These are phyloP conservation scores for Metarhizium album DNA, from an alignment of 2,329 filamentous ascomycete genomes.

Conservation along the genomic window DNA sequence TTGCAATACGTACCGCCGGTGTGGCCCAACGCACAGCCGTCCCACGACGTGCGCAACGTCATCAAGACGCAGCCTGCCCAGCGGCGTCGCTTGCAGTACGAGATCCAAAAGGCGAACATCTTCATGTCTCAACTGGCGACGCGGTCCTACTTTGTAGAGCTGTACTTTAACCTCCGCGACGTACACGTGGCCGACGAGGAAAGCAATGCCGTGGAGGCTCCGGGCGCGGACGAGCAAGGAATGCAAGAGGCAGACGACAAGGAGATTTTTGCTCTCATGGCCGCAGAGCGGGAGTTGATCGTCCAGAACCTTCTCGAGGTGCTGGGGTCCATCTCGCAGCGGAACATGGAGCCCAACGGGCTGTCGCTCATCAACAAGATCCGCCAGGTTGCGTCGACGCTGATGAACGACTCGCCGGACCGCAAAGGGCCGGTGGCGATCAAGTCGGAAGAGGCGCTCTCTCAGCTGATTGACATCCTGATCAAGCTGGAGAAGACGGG, in stretches of 20 bases:
- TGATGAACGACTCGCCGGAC: constrained; percentile 50
- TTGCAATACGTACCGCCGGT: constrained; percentile 42
- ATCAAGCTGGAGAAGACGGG: constrained; percentile 61
- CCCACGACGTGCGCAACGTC: constrained; percentile 39
- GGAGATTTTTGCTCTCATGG: constrained; percentile 53
- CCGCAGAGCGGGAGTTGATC: constrained; percentile 67
- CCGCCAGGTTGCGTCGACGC: constrained; percentile 69
- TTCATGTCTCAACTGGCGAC: constrained; percentile 74
- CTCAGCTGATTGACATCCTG: constrained; percentile 62
- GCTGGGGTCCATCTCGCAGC: constrained; percentile 66
- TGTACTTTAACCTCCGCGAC: constrained; percentile 70
- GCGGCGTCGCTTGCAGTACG: constrained; percentile 57
- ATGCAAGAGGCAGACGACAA: constrained; percentile 30
- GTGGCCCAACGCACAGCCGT: constrained; percentile 33
- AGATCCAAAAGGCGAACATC: constrained; percentile 88
- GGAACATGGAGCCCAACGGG: constrained; percentile 69
- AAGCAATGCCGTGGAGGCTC: constrained; percentile 23
- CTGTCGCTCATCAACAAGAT: constrained; percentile 69
- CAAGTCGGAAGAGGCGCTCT: constrained; percentile 60
- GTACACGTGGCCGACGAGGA: constrained; percentile 42
- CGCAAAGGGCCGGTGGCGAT: constrained; percentile 39
- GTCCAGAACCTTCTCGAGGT: constrained; percentile 69
- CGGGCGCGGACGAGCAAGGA: constrained; percentile 24
- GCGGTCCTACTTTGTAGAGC: constrained; percentile 74
- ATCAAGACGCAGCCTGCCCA: constrained; percentile 38